Base-by-base conservation (phyloP, 139 green algal genomes). In the Coccomyxa sp. region DNA sequence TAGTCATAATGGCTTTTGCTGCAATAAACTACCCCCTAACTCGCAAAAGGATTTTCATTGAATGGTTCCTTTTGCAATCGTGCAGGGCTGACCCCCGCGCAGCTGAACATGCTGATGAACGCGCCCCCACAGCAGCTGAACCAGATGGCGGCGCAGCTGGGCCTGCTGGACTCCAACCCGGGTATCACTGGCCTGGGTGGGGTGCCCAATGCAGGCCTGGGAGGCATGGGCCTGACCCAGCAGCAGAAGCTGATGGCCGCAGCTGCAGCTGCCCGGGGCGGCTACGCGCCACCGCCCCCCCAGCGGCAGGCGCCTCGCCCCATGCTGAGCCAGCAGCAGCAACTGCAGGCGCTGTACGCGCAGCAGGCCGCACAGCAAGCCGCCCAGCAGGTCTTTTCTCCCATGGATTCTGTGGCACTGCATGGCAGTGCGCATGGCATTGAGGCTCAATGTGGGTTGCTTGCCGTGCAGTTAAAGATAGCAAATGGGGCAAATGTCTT, bases 31-130 rank as follows among this genome's bases (percentile, higher is more conserved):
- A 51, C 38, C 38, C 38, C 38, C 3, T 3, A 51, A 51, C 7
- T 51, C 38, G 38, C 63, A 9, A 25, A 4, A 71, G 63, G 63
- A 3, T 71, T 25, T 28, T 71, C 10, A 25, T 25, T 11, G 10
- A 11, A 15, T 71, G 63, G 18, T 71, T 71, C 38, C 7, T 51
- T 51, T 51, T 51, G 38, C 38, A 51, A 51, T 51, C 3, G 38
- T 82, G 67, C 81, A 84, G 81, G 81, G 14, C 45, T 84, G 74
- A 84, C 71, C 25, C 81, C 81, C 45, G 81, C 71, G 58, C 81
- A 84, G 81, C 71, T 84, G 27, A 51, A 80, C 15, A 80, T 84
- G 81, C 81, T 84, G 71, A 84, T 81, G 66, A 80, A 76, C 17
- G 78, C 51, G 38, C 81, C 71, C 27, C 45, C 81, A 38, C 67